Evolutionary conservation across 2,329 filamentous ascomycete genomes (phyloP).

Genomic region (Hypoxylon rubiginosum): DNA sequence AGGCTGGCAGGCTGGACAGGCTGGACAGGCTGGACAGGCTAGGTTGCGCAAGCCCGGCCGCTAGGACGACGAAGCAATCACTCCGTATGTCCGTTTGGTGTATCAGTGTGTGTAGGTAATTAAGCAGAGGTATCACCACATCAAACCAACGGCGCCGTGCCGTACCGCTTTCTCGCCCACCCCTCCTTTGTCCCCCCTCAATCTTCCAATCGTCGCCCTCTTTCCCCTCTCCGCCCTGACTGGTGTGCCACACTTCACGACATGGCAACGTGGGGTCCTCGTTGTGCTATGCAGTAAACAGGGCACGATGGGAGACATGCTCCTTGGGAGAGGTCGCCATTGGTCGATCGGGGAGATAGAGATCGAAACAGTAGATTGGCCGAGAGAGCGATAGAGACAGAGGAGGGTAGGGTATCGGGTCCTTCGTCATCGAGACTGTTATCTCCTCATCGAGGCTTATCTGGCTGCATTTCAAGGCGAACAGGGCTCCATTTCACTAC

Average conservation of each 20-base stretch:
- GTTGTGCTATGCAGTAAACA: conserved; percentile 6
- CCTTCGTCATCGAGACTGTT: conserved; percentile 38
- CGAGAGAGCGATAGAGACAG: conserved; percentile 18
- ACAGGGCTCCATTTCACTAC: conserved; percentile 10
- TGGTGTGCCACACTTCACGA: conserved; percentile 36
- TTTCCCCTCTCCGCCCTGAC: conserved; percentile 42
- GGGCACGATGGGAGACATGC: conserved; percentile 26
- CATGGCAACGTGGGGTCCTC: conserved; percentile 25
- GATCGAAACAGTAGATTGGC: conserved; percentile 35
- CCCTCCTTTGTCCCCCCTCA: conserved; percentile 13
- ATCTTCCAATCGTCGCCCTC: conserved; percentile 35
- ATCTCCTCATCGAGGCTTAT: conserved; percentile 38
- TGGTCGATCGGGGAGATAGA: conserved; percentile 41
- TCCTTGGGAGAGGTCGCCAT: conserved; percentile 38
- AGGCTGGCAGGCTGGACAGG: neutral
- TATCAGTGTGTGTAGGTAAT: conserved; percentile 17
- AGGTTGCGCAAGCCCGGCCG: conserved; percentile 28
- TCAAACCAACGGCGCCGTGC: conserved; percentile 35
- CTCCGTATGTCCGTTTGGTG: conserved; percentile 31
- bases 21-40: too few relatives aligned
- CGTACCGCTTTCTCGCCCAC: conserved; percentile 29
- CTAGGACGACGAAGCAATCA: conserved; percentile 15
- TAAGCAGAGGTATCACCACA: conserved; percentile 32
- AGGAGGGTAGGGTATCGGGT: too few relatives aligned
- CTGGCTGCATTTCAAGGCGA: conserved; percentile 35